Conservation (phyloP, 1,284 basidiomycete genomes). For the Trichosporon sp. region DNA sequence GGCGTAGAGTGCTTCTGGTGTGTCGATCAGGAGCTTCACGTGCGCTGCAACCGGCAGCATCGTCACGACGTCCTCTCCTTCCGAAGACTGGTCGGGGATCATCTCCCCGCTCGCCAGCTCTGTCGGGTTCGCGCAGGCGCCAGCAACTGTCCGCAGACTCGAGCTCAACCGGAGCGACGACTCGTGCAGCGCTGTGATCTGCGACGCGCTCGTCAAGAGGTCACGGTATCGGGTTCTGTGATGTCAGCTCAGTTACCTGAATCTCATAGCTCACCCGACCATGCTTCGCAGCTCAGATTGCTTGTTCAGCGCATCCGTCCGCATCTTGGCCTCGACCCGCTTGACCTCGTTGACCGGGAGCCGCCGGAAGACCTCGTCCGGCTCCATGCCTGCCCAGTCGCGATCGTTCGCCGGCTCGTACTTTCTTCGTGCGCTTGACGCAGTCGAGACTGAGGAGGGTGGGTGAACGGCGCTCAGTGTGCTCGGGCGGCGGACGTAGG, state of each 20-base stretch:
- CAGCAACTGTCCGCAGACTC: conserved; percentile 48
- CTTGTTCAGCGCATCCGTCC: conserved; percentile 82
- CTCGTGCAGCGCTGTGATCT: conserved; percentile 67
- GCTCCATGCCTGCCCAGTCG: conserved; percentile 61
- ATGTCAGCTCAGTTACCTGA: background rate
- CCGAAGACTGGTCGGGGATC: conserved; percentile 20
- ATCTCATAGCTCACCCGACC: conserved; percentile 76
- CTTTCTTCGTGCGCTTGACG: conserved; percentile 8
- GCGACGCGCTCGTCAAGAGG: conserved; percentile 83
- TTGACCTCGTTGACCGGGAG: conserved; percentile 75
- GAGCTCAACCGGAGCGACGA: conserved; percentile 59
- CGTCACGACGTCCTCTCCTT: conserved; percentile 60
- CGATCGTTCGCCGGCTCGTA: conserved; percentile 23
- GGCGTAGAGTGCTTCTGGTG: conserved; percentile 79
- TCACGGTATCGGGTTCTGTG: conserved; percentile 89
- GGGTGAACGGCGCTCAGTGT: conserved; percentile 12
- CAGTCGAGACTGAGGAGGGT: background rate
- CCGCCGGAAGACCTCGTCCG: conserved; percentile 78
- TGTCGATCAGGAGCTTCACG: conserved; percentile 80
- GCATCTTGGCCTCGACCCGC: conserved; percentile 69
- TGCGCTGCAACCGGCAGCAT: conserved; percentile 80
- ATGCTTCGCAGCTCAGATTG: conserved; percentile 88
- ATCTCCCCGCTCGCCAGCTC: conserved; percentile 34
- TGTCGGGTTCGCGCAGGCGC: conserved; percentile 44
- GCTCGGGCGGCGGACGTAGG: conserved; percentile 18